phyloP scores from a whole-genome alignment of 208 protist genomes.

The Naegleria fowleri region DNA sequence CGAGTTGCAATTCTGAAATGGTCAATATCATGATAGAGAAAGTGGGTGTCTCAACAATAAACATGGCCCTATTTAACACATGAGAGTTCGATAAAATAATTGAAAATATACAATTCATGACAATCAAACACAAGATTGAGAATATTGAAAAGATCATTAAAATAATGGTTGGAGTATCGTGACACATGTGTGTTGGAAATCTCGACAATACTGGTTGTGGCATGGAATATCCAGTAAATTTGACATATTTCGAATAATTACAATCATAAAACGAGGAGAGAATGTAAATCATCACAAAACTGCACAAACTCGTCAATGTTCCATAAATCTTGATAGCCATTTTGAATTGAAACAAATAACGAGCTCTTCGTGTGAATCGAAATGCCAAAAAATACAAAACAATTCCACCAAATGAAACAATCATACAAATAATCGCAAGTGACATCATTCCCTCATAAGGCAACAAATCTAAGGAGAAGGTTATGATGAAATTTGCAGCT shows the following conservation, averaged over 20 bases:
- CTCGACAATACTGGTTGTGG: background rate
- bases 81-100: background rate
- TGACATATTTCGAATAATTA: background rate
- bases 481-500: background rate
- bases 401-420: background rate
- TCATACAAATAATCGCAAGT: background rate
- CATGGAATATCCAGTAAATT: background rate
- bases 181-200: background rate
- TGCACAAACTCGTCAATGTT: background rate
- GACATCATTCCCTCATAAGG: background rate
- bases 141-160: background rate
- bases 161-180: background rate
- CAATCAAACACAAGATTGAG: background rate
- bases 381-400: background rate
- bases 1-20: background rate
- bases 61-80: background rate
- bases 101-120: background rate
- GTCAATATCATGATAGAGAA: background rate
- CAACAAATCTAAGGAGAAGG: background rate
- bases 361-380: background rate
- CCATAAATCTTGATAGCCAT: background rate
- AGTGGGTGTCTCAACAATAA: background rate
- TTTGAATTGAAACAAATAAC: background rate
- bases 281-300: background rate
- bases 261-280: background rate